Percentiles rank a stretch among this genome's conserved stretches.
phyloP scores from a whole-genome alignment of 805 yeast genomes.

The Metschnikowia drakensbergensis region DNA sequence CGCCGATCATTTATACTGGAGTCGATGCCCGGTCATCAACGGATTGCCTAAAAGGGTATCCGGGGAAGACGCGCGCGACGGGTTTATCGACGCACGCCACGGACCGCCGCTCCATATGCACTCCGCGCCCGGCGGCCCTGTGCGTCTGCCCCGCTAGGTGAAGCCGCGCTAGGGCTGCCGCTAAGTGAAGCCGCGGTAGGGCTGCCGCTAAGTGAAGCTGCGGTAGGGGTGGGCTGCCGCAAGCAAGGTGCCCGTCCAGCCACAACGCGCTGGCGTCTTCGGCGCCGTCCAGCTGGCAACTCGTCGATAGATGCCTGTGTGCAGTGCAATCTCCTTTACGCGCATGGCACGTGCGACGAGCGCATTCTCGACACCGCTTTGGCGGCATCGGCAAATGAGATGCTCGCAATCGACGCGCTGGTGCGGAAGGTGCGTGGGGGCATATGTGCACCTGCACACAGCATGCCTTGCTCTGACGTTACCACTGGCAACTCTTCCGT shows the following conservation, averaged over 20 bases:
- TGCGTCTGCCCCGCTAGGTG: no score
- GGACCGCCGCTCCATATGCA: neutral
- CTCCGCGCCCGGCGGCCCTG: no score
- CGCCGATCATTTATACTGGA: conserved; percentile 1
- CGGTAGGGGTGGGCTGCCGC: no score
- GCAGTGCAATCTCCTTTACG: no score
- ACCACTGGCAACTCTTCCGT: conserved; percentile 1
- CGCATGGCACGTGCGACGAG: no score
- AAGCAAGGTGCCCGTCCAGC: no score
- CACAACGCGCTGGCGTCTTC: no score
- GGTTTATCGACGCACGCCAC: neutral
- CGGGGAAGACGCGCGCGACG: neutral
- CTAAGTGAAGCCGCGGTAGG: no score
- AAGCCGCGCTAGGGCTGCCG: no score
- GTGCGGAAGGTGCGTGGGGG: neutral
- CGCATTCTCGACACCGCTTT: neutral
- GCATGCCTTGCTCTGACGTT: neutral
- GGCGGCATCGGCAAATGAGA: neutral
- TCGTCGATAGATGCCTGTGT: no score
- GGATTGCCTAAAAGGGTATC: neutral
- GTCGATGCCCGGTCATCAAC: neutral
- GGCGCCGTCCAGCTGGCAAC: no score
- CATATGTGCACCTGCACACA: neutral
- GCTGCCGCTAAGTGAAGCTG: no score
- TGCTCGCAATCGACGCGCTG: neutral